These are phyloP conservation scores for Eucalyptus marginata DNA, from an alignment of 345 rosid genomes.

Conservation along the genomic window DNA sequence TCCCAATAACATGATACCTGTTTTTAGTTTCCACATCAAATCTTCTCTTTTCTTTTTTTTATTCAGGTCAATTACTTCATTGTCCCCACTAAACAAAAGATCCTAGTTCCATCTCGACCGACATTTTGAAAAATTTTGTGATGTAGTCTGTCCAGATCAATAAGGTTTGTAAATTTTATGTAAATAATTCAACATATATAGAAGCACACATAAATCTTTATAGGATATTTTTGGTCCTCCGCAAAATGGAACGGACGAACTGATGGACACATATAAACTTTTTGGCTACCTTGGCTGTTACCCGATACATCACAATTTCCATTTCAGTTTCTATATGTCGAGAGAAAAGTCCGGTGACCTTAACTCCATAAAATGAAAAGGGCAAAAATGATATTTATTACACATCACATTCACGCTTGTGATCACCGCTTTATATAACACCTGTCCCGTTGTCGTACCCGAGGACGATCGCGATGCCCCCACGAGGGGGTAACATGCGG, in stretches of 20 bases:
- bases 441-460: conserved; percentile 4
- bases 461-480: conserved; percentile 24
- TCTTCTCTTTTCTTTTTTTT: neutral
- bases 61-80: neutral
- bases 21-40: neutral
- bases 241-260: neutral
- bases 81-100: neutral
- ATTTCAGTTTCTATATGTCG: neutral
- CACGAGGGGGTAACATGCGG: conserved; percentile 59
- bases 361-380: neutral
- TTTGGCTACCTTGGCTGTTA: neutral
- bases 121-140: neutral
- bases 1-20: neutral
- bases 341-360: neutral
- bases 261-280: neutral
- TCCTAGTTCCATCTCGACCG: neutral
- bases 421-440: neutral
- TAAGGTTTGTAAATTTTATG: neutral
- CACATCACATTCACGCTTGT: neutral
- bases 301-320: neutral
- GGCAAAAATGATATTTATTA: neutral
- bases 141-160: neutral
- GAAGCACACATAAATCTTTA: neutral
- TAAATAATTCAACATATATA: neutral
- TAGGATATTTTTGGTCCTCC: neutral